Base-by-base conservation (phyloP, 1,139 yeast species). In the Tardiomyces blankii region DNA sequence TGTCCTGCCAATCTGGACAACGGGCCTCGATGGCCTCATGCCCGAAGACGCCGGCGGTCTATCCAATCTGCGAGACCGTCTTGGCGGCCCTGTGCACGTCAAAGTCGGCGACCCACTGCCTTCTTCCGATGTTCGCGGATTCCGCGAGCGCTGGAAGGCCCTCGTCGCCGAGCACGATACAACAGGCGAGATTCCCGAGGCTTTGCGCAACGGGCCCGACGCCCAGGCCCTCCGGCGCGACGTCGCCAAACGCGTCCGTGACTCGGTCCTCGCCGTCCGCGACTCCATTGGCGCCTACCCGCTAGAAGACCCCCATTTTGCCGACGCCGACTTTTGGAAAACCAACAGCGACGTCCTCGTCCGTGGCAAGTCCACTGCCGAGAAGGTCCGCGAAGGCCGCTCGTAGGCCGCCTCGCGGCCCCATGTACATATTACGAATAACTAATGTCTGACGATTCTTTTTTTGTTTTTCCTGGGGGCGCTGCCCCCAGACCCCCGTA, bases 21-120 rank as follows among this genome's bases (percentile, higher is more conserved):
- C 79, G 46, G 98, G 98, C 0, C 82, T 91, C 57, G 96, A 91
- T 58, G 78, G 82, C 58, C 75, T 89, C 18, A 82, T 85, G 18
- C 95, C 97, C 0, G 98, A 91, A 63, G 65, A 58, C 41, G 38
- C 46, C 16, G 21, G 13, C 13, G 39, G 39, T 13, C 11, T 16
- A 3, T 7, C 19, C 5, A 9, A 19, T 3, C 11, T 35, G n/a
- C 11, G 18, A 5, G 13, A 75, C 44, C 79, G 82, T 52, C 61
- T 78, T 42, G 88, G 93, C 1, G 74, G 84, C 0, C 80, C 78
- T 44, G 72, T 89, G 30, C 78, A 74, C 44, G 78, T 88, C 21
- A 72, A 77, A 32, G 73, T 89, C 38, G 97, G 97, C 1, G 73
- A 80, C 38, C 79, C 86, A 1, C 58, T 91, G 8, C 75, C 78